phyloP scores from a whole-genome alignment of 164 flowering plant species.

The Magnolia kwangsiensis region DNA sequence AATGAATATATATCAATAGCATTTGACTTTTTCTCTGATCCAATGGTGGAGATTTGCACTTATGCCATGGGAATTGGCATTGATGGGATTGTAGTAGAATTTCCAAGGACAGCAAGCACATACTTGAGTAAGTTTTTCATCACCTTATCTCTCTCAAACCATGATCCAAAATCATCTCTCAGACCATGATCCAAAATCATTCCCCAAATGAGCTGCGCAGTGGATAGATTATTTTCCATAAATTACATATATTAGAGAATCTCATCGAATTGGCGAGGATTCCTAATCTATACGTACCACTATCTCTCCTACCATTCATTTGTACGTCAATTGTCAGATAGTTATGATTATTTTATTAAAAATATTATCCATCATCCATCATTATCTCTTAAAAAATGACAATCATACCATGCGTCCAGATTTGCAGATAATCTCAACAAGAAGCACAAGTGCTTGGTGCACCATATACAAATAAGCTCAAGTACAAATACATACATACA shows the following conservation, averaged over 20 bases:
- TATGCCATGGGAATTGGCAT: constrained; percentile 25
- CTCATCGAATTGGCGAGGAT: background rate
- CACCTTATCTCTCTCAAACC: background rate
- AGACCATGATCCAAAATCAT: background rate
- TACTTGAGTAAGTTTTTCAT: constrained; percentile 59
- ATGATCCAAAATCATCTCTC: background rate
- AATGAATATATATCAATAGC: constrained; percentile 57
- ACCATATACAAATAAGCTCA: too few relatives aligned
- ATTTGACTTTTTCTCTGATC: constrained; percentile 71
- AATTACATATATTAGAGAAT: background rate
- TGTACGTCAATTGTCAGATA: background rate
- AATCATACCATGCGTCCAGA: background rate
- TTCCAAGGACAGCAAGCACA: constrained; percentile 72
- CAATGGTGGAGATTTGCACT: constrained; percentile 59
- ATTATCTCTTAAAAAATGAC: background rate
- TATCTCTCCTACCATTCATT: background rate
- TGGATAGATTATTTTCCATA: background rate
- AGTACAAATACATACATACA: background rate
- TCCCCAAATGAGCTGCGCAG: background rate
- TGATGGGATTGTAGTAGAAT: constrained; percentile 78
- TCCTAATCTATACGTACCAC: background rate
- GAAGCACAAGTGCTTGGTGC: too few relatives aligned
- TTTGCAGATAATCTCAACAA: too few relatives aligned
- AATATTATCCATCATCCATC: background rate
- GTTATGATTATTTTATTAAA: background rate